Evolutionary conservation across 257 asterid genomes (phyloP).

Genomic region (Jasminum sambac): DNA sequence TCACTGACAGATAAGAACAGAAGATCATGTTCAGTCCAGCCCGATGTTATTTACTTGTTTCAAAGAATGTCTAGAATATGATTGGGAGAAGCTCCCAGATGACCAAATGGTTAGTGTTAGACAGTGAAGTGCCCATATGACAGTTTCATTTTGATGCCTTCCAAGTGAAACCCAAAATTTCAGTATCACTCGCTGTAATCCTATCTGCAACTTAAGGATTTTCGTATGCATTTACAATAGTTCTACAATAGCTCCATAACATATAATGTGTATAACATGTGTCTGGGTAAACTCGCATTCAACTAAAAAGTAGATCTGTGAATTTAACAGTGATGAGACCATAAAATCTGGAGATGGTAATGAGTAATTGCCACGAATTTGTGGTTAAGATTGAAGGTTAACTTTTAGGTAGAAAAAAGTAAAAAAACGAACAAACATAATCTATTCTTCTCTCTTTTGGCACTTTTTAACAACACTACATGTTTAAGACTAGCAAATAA

Average conservation of each 20-base stretch:
- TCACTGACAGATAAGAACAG: neutral
- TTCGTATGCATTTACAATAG: neutral
- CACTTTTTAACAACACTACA: neutral
- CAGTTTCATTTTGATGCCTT: neutral
- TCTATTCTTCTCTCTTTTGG: neutral
- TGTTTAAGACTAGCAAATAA: neutral
- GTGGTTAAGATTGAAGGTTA: too few relatives aligned
- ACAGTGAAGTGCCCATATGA: neutral
- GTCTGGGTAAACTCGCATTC: too few relatives aligned
- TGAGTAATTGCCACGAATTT: too few relatives aligned
- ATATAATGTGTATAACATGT: too few relatives aligned
- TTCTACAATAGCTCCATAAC: neutral
- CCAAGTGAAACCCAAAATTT: neutral
- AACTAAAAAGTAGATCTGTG: too few relatives aligned
- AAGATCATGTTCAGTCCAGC: slow-evolving; percentile 1
- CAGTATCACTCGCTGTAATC: neutral
- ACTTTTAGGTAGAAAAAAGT: too few relatives aligned
- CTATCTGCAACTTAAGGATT: neutral
- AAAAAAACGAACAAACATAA: neutral
- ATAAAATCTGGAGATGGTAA: too few relatives aligned
- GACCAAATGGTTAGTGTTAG: neutral
- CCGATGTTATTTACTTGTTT: neutral
- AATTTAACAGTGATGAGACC: too few relatives aligned
- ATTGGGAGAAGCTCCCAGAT: neutral
- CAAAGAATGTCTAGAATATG: neutral